Evolutionary conservation across 768 basidiomycete genomes (phyloP).

Genomic region (Hygrophorus russula): DNA sequence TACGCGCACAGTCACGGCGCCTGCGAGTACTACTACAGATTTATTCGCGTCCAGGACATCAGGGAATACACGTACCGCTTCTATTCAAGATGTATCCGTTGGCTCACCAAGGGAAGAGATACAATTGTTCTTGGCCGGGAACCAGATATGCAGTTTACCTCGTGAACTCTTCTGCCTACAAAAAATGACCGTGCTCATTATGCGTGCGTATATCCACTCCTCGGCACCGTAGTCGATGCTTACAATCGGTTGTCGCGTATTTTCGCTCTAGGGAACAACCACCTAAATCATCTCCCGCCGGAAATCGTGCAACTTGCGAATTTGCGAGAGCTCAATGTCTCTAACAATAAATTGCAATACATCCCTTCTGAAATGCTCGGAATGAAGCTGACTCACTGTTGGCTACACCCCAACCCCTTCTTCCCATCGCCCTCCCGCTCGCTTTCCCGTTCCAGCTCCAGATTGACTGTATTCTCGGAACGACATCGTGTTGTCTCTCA

Average conservation of each 20-base stretch:
- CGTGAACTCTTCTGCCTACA: constrained; percentile 43
- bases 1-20: constrained; percentile 24
- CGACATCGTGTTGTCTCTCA: background rate
- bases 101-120: constrained; percentile 38
- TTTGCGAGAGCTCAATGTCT: constrained; percentile 49
- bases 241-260: background rate
- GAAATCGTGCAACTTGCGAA: constrained; percentile 44
- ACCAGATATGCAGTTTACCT: constrained; percentile 45
- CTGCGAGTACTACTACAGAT: constrained; percentile 14
- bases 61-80: constrained; percentile 20
- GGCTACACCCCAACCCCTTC: constrained; percentile 53
- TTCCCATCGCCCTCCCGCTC: constrained; percentile 17
- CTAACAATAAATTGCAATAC: constrained; percentile 45
- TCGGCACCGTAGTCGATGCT: background rate
- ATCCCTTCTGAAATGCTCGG: constrained; percentile 56
- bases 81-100: constrained; percentile 19
- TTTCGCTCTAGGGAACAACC: constrained; percentile 38
- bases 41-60: constrained; percentile 17
- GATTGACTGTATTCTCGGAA: background rate
- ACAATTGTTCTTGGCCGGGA: constrained; percentile 44
- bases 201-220: constrained; percentile 33
- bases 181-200: constrained; percentile 47
- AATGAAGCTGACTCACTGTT: constrained; percentile 39
- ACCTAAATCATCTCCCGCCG: constrained; percentile 45
- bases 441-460: background rate